Base-by-base conservation (phyloP, 1,139 yeast species). In the Debaryomycetaceae sp. region DNA sequence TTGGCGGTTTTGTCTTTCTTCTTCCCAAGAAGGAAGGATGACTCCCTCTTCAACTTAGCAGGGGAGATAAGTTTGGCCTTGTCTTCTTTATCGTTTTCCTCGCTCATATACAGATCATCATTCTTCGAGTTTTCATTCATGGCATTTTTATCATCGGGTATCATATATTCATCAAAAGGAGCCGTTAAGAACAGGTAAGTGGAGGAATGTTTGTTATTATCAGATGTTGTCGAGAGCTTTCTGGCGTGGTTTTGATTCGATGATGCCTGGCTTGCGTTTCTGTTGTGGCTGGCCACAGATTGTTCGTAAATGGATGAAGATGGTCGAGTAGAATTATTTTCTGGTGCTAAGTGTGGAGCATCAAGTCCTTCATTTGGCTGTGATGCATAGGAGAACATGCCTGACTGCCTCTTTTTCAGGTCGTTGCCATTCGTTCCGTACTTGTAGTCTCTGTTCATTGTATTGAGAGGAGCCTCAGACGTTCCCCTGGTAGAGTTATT, bases 221-320 rank as follows among this genome's bases (percentile, higher is more conserved):
- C 55, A 3, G 67, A 56, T 6, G 58, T 54, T 5, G 54, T 61
- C 0, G 76, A 68, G 2, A 70, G 59, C 38, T 63, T 66, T 49
- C 75, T 58, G 37, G 65, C 57, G 46, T 70, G 72, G 24, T 39
- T 46, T 6, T 44, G 43, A 23, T 44, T 49, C 11, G 44, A 44
- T 40, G 65, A 55, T 22, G 52, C 40, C 39, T 50, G 55, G 4
- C 71, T 65, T 2, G 51, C 52, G 41, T 63, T 62, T 43, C 72
- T 51, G 42, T 59, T 60, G 45, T 67, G 68, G 38, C 63, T 46
- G 24, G 27, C 39, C 24, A 42, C 22, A 2, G 45, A 39, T 45
- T 60, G 62, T 36, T 73, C 78, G 52, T 75, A 75, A 6, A 75
- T 59, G 0, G 78, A 73, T 2, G 79, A 74, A 1, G 77, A 59